Evolutionary conservation across 1,284 basidiomycete species (phyloP), one percentile per base, ranked within the genome.

Genomic region (Farysia itapuensis): DNA sequence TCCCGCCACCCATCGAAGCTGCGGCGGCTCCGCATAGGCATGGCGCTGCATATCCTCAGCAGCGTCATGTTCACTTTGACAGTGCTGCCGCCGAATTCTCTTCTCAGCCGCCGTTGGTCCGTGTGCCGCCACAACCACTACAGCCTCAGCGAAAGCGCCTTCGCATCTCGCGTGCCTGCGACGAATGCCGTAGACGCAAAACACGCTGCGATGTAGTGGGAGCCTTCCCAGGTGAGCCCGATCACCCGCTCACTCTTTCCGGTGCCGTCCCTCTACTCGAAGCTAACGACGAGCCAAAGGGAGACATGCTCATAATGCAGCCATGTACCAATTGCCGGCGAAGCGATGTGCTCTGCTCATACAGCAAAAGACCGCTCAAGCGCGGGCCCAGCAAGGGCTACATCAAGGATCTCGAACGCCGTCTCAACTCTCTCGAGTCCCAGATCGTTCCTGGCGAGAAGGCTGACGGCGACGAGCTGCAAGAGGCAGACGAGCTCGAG

Each of bases 401-500:
- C 34, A 66, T 68, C 43, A 68, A 68, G 50, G 65, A 68, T 20
- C 57, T 68, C 11, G 65, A 68, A 23, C 33, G 52, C 20, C 54
- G 65, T n/a, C 52, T 68, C 35, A 54, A 65, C 37, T 58, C 61
- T 34, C 58, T 68, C 40, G 63, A 68, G 33, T 57, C 56, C 2
- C 51, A 60, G 39, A 43, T 49, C 15, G 43, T 50, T 7, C 16
- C 39, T 2, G 35, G 38, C 20, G 53, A 50, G 9, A 18, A 24
- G 13, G 18, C 26, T 4, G 46, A 50, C 4, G 46, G 16, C 1
- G 35, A 31, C 18, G 36, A 39, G 15, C 18, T 22, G 1, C 11
- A 25, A 4, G 35, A 44, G 2, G 14, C 9, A 14, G n/a, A 22
- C 12, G 9, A 24, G 6, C 13, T 20, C 0, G 15, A 23, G n/a